Evolutionary conservation across 306 rosid species (phyloP), one percentile per base, ranked within the genome.

Genomic region (Fagus crenata): DNA sequence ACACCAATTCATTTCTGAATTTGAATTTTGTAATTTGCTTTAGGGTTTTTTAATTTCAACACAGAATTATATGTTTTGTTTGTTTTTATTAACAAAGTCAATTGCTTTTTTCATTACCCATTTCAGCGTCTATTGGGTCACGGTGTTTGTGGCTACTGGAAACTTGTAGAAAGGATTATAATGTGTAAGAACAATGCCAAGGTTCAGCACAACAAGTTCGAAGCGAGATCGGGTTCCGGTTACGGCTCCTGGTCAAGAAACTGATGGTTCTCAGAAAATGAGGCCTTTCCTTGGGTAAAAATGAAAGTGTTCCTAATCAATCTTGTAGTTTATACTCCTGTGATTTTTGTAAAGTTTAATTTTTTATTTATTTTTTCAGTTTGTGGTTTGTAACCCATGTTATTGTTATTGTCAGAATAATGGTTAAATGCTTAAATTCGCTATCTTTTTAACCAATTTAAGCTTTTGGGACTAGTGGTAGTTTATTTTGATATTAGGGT

Each of bases 241-340:
- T 81, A 78, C 82, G 84, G 79, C 81, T 46, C 67, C 85, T 0
- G 89, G 85, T 51, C 87, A 81, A 67, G 73, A 75, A 1, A 55
- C 39, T 56, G 93, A 87, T 63, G 80, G 80, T 74, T 70, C 84
- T 78, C 92, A 75, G 86, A 88, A 86, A 81, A 74, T 71, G 67
- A 89, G 92, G 81, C 83, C 91, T 51, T 72, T 83, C n/a, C 90
- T 90, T 35, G 92, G 98, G 98, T 93, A 91, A 85, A 55, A 85
- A 55, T 81, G 36, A 55, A 37, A 46, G 4, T 46, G 51, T 46
- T 46, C 51, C 51, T 46, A 46, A 46, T 46, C 51, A 46, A 46
- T 46, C 11, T 46, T 8, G 51, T 46, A 43, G 13, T 43, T 43
- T 43, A 13, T 59, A 41, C 28, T 22, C 28, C 28, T 22, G 28